These are phyloP conservation scores for Exophiala oligosperma DNA, from an alignment of 2,329 filamentous ascomycete genomes.

Conservation along the genomic window DNA sequence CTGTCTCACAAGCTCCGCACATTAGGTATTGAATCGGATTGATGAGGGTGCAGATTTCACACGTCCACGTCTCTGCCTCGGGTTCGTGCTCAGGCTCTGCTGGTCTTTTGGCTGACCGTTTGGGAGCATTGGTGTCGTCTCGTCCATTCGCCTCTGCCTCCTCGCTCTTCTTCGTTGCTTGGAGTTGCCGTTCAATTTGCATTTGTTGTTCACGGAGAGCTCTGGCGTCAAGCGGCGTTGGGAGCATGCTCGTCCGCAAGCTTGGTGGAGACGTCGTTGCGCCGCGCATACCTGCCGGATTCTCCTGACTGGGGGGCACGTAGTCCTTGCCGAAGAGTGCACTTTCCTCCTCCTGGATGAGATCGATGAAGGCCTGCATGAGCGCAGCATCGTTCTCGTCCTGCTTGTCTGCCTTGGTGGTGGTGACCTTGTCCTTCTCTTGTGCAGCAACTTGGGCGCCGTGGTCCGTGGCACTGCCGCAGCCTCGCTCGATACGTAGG, in stretches of 20 bases:
- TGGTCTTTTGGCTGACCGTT: background rate
- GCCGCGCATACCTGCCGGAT: slow-evolving; percentile 51
- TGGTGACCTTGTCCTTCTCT: slow-evolving; percentile 70
- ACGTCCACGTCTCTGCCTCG: slow-evolving; percentile 51
- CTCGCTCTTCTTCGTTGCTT: slow-evolving; percentile 6
- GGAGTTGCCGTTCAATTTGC: slow-evolving; percentile 19
- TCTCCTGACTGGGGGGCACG: slow-evolving; percentile 52
- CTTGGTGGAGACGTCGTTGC: slow-evolving; percentile 38
- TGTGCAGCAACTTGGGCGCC: slow-evolving; percentile 65
- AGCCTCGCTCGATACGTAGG: slow-evolving; percentile 68
- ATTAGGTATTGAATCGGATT: slow-evolving; percentile 60
- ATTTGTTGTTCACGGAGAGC: slow-evolving; percentile 18
- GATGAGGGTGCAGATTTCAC: slow-evolving; percentile 61
- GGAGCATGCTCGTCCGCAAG: slow-evolving; percentile 28
- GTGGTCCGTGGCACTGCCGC: slow-evolving; percentile 69
- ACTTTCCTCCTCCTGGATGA: slow-evolving; percentile 76
- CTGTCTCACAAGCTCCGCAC: slow-evolving; percentile 61
- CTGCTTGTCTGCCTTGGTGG: slow-evolving; percentile 82
- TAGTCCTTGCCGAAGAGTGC: slow-evolving; percentile 60
- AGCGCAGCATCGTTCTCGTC: slow-evolving; percentile 87
- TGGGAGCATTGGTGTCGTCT: background rate
- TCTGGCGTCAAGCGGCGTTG: slow-evolving; percentile 21
- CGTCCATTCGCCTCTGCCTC: slow-evolving; percentile 1
- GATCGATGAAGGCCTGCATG: slow-evolving; percentile 78
- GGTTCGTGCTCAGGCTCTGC: slow-evolving; percentile 3